Evolutionary conservation across 345 rosid species (phyloP).

Genomic region (Hibiscus trionum): DNA sequence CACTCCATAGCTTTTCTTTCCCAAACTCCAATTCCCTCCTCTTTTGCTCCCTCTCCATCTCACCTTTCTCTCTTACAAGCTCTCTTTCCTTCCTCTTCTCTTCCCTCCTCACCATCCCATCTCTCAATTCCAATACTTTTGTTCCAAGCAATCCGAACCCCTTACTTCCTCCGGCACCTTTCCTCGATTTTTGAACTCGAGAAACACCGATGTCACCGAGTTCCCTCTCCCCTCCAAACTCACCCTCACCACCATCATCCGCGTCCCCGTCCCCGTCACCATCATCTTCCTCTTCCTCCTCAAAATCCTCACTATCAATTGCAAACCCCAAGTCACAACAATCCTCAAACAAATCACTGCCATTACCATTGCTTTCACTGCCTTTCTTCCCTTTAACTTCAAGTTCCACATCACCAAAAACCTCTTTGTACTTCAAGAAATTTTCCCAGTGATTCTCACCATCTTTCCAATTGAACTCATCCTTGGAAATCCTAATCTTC

Average conservation of each 20-base stretch:
- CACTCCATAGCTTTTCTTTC: slow-evolving; percentile 22
- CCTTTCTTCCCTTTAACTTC: slow-evolving; percentile 49
- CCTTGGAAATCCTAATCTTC: slow-evolving; percentile 52
- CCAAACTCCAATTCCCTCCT: slow-evolving; percentile 36
- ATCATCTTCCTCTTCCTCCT: slow-evolving; percentile 46
- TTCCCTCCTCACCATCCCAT: slow-evolving; percentile 42
- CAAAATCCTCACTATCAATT: slow-evolving; percentile 45
- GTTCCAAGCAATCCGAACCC: slow-evolving; percentile 42
- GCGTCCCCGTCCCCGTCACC: slow-evolving; percentile 31
- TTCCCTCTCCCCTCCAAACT: slow-evolving; percentile 26
- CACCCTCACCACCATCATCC: slow-evolving; percentile 32
- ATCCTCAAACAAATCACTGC: slow-evolving; percentile 34
- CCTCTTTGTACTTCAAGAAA: slow-evolving; percentile 64
- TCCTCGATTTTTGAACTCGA: slow-evolving; percentile 27
- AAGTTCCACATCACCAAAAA: slow-evolving; percentile 68
- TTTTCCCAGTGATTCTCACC: slow-evolving; percentile 78
- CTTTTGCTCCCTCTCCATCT: slow-evolving; percentile 33
- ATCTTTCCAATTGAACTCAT: slow-evolving; percentile 58
- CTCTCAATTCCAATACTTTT: slow-evolving; percentile 48
- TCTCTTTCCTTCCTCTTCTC: slow-evolving; percentile 55
- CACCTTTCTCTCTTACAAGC: slow-evolving; percentile 32
- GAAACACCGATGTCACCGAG: slow-evolving; percentile 13
- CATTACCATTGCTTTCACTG: slow-evolving; percentile 16
- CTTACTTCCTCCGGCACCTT: slow-evolving; percentile 23
- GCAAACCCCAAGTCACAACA: slow-evolving; percentile 43